Conservation (phyloP, 805 yeast genomes). For the Saturnispora sekii region DNA sequence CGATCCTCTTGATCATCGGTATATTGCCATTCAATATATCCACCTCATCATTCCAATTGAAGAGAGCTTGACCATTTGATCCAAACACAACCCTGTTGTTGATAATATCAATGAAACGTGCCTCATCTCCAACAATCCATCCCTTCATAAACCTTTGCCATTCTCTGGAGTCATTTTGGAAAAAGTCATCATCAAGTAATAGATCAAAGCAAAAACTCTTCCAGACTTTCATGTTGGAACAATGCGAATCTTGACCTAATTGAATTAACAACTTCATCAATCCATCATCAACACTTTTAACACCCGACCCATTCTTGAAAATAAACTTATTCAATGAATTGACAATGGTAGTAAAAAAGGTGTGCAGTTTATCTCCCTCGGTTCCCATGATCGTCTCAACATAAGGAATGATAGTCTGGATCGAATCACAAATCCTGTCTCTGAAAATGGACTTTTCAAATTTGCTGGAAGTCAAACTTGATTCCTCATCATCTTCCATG, state of each 20-base stretch:
- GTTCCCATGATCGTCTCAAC: slow-evolving; percentile 32
- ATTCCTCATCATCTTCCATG: slow-evolving; percentile 11
- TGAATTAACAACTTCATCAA: slow-evolving; percentile 33
- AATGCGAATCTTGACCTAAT: slow-evolving; percentile 27
- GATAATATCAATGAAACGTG: slow-evolving; percentile 44
- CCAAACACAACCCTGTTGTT: slow-evolving; percentile 34
- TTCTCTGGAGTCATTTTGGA: slow-evolving; percentile 26
- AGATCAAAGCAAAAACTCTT: slow-evolving; percentile 52
- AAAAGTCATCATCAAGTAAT: slow-evolving; percentile 51
- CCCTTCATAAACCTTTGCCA: slow-evolving; percentile 50
- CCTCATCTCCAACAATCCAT: slow-evolving; percentile 63
- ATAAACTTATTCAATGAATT: slow-evolving; percentile 45
- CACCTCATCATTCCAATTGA: slow-evolving; percentile 28
- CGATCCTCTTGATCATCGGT: slow-evolving; percentile 42
- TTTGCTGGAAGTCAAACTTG: neutral
- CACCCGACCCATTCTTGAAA: slow-evolving; percentile 32
- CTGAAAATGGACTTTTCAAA: slow-evolving; percentile 22
- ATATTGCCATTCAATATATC: slow-evolving; percentile 25
- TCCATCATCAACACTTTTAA: slow-evolving; percentile 29
- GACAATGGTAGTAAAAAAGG: slow-evolving; percentile 42
- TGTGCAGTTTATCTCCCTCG: slow-evolving; percentile 53
- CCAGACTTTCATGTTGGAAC: slow-evolving; percentile 46
- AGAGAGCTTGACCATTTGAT: slow-evolving; percentile 34
- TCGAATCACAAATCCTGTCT: slow-evolving; percentile 36
- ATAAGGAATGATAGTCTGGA: slow-evolving; percentile 32